A percentile compares a stretch with the other conserved stretches of the same genome.
Evolutionary conservation across 805 yeast genomes (phyloP).

Genomic region (Dipodascus geniculatus): DNA sequence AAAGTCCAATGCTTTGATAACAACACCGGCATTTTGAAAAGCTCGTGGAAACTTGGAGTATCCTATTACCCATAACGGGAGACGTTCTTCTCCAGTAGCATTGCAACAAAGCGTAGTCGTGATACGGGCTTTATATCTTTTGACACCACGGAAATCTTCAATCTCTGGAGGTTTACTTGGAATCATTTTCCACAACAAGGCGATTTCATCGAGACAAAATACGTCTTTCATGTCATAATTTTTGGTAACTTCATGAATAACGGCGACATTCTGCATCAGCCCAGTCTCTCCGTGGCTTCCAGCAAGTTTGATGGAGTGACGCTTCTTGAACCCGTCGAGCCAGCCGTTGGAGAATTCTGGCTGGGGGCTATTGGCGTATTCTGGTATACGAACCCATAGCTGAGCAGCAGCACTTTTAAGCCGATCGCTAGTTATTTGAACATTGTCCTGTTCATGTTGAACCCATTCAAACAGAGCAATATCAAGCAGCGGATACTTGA

Average conservation of each 20-base stretch:
- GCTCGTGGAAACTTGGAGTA: slow-evolving; percentile 5
- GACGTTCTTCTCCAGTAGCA: slow-evolving; percentile 7
- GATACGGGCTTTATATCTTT: slow-evolving; percentile 3
- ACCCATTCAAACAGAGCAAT: slow-evolving; percentile 9
- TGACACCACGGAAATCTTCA: slow-evolving; percentile 1
- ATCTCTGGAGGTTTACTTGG: not conserved
- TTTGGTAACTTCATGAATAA: not conserved
- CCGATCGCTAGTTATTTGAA: slow-evolving; percentile 5
- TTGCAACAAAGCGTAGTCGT: slow-evolving; percentile 5
- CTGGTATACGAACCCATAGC: slow-evolving; percentile 9
- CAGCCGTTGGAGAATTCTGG: slow-evolving; percentile 10
- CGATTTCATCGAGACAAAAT: slow-evolving; percentile 5
- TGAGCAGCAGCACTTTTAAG: slow-evolving; percentile 6
- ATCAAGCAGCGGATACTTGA: slow-evolving; percentile 8
- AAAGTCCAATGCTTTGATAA: slow-evolving; percentile 3
- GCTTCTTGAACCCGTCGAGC: slow-evolving; percentile 9
- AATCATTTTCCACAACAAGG: slow-evolving; percentile 6
- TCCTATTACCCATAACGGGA: slow-evolving; percentile 8
- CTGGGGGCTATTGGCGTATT: slow-evolving; percentile 4
- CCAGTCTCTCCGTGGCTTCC: not conserved
- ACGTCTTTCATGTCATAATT: slow-evolving; percentile 4
- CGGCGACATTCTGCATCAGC: slow-evolving; percentile 2
- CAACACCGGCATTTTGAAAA: slow-evolving; percentile 5
- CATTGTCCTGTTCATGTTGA: slow-evolving; percentile 4
- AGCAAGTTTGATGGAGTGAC: slow-evolving; percentile 4